Conservation (phyloP, 164 flowering plant genomes). For the Dillenia suffruticosa region DNA sequence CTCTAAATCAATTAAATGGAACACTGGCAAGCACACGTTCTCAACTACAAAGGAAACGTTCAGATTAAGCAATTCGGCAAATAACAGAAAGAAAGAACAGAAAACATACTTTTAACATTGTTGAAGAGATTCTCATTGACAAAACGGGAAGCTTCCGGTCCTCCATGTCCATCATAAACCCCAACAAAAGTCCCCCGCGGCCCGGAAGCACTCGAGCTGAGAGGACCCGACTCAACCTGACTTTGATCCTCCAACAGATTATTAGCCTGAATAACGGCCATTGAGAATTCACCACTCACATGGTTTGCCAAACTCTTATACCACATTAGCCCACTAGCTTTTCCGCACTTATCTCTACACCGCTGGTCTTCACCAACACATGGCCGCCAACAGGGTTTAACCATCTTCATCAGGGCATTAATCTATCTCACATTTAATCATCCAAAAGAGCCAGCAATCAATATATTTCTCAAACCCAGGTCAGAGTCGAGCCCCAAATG, state of each 20-base stretch:
- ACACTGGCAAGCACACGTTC: too few relatives aligned
- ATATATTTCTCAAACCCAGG: constrained; percentile 15
- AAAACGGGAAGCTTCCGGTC: constrained; percentile 54
- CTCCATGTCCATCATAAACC: constrained; percentile 74
- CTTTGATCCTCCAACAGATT: constrained; percentile 52
- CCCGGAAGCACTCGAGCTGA: constrained; percentile 36
- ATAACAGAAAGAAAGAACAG: not conserved
- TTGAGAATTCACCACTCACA: constrained; percentile 58
- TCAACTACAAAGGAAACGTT: too few relatives aligned
- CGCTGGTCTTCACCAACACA: constrained; percentile 18
- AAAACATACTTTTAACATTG: constrained; percentile 57
- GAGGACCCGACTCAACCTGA: constrained; percentile 63
- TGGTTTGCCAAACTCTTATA: constrained; percentile 54
- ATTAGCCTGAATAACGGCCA: constrained; percentile 71
- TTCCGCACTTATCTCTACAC: constrained; percentile 21
- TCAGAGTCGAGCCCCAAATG: constrained; percentile 9
- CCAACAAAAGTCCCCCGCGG: constrained; percentile 64
- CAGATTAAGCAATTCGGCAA: too few relatives aligned
- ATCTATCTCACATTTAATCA: constrained; percentile 1
- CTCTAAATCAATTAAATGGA: too few relatives aligned
- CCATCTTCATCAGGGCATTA: constrained; percentile 24
- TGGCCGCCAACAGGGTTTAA: constrained; percentile 54
- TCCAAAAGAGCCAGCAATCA: constrained; percentile 24
- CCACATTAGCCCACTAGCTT: constrained; percentile 56
- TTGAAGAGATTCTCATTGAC: constrained; percentile 40